These are phyloP conservation scores for Glaciozyma antarctica DNA, from an alignment of 768 basidiomycete genomes.

Conservation along the genomic window DNA sequence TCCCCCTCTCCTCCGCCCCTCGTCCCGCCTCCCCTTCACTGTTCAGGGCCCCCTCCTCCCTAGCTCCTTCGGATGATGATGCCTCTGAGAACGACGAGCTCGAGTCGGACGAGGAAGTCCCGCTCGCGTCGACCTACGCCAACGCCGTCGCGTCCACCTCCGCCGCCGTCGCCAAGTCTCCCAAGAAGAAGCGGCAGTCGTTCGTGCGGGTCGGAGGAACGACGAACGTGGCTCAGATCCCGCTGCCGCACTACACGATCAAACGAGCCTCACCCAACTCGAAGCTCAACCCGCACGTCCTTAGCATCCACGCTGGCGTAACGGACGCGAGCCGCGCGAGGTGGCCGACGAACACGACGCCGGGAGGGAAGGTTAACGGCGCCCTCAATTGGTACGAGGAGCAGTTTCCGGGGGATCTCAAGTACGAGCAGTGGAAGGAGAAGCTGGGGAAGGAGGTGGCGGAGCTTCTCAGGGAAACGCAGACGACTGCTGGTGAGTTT, in stretches of 20 bases:
- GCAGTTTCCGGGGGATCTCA: neutral
- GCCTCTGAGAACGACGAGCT: neutral
- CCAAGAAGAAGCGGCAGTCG: neutral
- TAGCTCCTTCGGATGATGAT: neutral
- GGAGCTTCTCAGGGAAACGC: conserved; percentile 38
- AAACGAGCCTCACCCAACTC: neutral
- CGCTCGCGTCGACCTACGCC: neutral
- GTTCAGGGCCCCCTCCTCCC: neutral
- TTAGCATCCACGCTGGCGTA: conserved; percentile 4
- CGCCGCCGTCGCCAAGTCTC: neutral
- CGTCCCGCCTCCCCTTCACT: too few species aligned
- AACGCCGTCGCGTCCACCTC: neutral
- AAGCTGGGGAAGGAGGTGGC: conserved; percentile 45
- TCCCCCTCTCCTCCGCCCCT: too few species aligned
- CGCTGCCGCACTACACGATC: conserved; percentile 23
- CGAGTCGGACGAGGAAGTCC: neutral
- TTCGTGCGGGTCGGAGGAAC: neutral
- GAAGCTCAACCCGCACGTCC: conserved; percentile 3
- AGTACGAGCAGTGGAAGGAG: conserved; percentile 39
- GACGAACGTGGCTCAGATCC: neutral
- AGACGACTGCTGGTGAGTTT: conserved; percentile 13
- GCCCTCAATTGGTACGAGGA: conserved; percentile 9
- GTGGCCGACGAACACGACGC: conserved; percentile 11
- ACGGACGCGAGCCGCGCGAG: conserved; percentile 4
- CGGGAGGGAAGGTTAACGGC: neutral